Evolutionary conservation across 2,329 filamentous ascomycete species (phyloP), one percentile per base, ranked within the genome.

Genomic region (Didymellaceae sp.): DNA sequence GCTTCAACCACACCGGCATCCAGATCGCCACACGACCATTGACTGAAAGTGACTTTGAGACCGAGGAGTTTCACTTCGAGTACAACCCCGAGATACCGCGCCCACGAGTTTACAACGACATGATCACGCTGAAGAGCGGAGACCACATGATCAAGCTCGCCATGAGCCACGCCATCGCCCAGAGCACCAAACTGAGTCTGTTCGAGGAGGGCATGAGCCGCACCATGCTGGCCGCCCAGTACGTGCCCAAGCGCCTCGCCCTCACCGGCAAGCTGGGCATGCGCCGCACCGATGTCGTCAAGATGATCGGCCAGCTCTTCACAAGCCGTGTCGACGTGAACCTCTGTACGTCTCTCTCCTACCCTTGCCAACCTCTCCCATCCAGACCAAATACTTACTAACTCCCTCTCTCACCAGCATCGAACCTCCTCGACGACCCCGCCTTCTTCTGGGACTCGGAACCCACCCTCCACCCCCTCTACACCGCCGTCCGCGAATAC

Each of bases 91-190:
- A 90, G 50, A 91, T 94, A 25, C 88, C 91, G 55, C 85, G 92
- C 40, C 94, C 94, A 4, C 85, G 94, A 48, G 89, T 99, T 22
- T 99, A 95, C 78, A 97, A 99, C 75, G 94, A 99, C 74, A 99
- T 99, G 94, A 97, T 99, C 65, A 99, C 94, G 0, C 78, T 99
- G 34, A 83, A 95, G 56, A 95, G 91, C 53, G 87, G 90, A 30
- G 94, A 99, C 75, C 94, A 99, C 76, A 97, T 99, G 93, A 96
- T 97, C 71, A 97, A 97, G 75, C 81, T 99, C 13, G 91, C 93
- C 25, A 99, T 99, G 78, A 95, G 90, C 72, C 94, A 99, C 71
- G 94, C 92, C 28, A 97, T 99, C 62, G 91, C 91, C 1, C 94
- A 99, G 74, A 97, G 92, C 73, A 99, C 94, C 0, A 97, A 97